Conservation (phyloP, 352 stramenopile species). For the Globisporangium yorkense region DNA sequence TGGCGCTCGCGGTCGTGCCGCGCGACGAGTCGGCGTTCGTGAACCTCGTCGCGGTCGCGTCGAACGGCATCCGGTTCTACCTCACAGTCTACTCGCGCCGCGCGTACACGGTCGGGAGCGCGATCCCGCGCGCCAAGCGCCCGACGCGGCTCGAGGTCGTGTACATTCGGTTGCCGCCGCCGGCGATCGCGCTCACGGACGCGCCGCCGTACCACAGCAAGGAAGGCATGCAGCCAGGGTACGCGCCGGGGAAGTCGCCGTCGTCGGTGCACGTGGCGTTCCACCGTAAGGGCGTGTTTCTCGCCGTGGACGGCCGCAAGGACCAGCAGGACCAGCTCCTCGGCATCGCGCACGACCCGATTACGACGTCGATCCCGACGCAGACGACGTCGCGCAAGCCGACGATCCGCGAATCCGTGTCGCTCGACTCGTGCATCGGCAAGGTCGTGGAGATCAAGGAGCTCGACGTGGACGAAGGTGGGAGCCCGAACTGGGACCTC, state of each 20-base stretch:
- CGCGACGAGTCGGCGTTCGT: constrained; percentile 77
- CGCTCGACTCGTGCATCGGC: constrained; percentile 65
- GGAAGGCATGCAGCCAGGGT: constrained; percentile 82
- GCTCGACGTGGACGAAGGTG: constrained; percentile 25
- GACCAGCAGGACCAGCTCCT: constrained; percentile 79
- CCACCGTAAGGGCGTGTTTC: constrained; percentile 72
- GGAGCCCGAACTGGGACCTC: constrained; percentile 14
- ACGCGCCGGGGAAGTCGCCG: constrained; percentile 71
- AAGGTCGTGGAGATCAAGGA: constrained; percentile 84
- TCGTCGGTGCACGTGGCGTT: constrained; percentile 74
- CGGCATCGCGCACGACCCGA: constrained; percentile 65
- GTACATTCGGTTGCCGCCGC: constrained; percentile 76
- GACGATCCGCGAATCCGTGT: constrained; percentile 72
- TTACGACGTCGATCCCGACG: constrained; percentile 58
- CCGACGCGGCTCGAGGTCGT: constrained; percentile 69
- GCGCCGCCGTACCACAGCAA: constrained; percentile 81
- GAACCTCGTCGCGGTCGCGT: constrained; percentile 90
- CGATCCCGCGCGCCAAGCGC: constrained; percentile 40
- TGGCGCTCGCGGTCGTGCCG: constrained; percentile 56
- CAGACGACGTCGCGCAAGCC: constrained; percentile 52
- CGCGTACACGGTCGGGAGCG: constrained; percentile 31
- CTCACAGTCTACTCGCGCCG: constrained; percentile 83
- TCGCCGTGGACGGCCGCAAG: constrained; percentile 69
- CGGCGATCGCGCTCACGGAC: constrained; percentile 58
- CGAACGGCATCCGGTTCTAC: constrained; percentile 93